A percentile compares a stretch with the other conserved stretches of the same genome.
phyloP scores from a whole-genome alignment of 495 filamentous ascomycete species.

The Talaromyces borbonicus region DNA sequence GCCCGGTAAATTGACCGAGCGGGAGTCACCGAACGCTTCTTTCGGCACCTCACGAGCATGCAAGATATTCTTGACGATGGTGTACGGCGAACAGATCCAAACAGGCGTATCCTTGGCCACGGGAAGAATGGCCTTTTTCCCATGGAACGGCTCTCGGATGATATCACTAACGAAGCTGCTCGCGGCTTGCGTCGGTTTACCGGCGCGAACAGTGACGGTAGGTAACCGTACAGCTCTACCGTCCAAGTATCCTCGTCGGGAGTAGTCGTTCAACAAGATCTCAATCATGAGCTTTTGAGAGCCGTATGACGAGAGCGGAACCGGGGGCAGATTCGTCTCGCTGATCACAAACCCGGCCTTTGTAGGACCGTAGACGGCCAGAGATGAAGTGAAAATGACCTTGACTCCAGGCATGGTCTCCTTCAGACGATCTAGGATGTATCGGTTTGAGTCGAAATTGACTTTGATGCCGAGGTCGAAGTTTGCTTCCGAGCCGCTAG shows the following conservation, averaged over 20 bases:
- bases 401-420: conserved; percentile 47
- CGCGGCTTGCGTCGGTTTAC: conserved; percentile 65
- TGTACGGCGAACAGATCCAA: conserved; percentile 61
- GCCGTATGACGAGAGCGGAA: conserved; percentile 64
- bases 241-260: conserved; percentile 58
- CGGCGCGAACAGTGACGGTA: conserved; percentile 65
- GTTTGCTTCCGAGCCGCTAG: conserved; percentile 62
- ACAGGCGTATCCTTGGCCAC: conserved; percentile 41
- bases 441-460: conserved; percentile 63
- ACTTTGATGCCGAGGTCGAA: conserved; percentile 63
- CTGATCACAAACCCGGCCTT: conserved; percentile 36
- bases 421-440: conserved; percentile 53
- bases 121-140: conserved; percentile 56
- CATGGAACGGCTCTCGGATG: conserved; percentile 54
- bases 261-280: conserved; percentile 65
- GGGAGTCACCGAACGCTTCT: conserved; percentile 41
- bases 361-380: conserved; percentile 53
- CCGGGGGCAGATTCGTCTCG: conserved; percentile 49
- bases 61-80: conserved; percentile 60
- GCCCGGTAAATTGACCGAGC: conserved; percentile 66
- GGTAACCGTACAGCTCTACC: conserved; percentile 61
- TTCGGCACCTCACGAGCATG: conserved; percentile 48
- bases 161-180: conserved; percentile 68
- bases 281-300: conserved; percentile 73
- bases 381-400: conserved; percentile 48